Base-by-base conservation (phyloP, 2,329 filamentous ascomycete species). In the Exophiala spinifera region DNA sequence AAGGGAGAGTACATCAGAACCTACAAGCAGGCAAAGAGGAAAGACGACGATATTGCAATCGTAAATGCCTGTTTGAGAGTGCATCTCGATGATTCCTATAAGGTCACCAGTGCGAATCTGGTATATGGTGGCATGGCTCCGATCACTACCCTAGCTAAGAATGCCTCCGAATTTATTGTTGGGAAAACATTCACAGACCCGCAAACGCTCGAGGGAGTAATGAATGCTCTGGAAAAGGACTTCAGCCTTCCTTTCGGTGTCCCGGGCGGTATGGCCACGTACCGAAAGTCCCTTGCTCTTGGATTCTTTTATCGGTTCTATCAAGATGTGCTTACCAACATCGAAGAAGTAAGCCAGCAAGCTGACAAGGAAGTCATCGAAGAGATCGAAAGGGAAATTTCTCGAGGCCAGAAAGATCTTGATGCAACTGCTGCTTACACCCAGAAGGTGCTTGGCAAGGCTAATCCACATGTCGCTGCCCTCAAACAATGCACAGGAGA, bases 221-320 rank as follows among this genome's bases (percentile, higher is more conserved):
- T 97, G 89, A 87, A 84, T 63, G 88, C 89, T 0, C 76, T 99
- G n/a, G 91, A 90, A 60, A 78, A 82, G 48, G 94, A 97, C 66
- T 99, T 99, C 66, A 83, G 95, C 67, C 78, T 99, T 25, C 79
- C 83, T 3, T 97, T 95, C 65, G 86, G 91, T 49, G 94, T 99
- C 0, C 94, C 92, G 0, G 94, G 94, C 61, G 94, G 94, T 34
- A 99, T 99, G 94, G 92, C 94, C 0, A 95, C 91, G 1, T 99
- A 97, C 67, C 80, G 94, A 23, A 95, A 94, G 69, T 89, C 91
- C 1, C 76, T 99, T 7, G 92, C 94, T 0, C 76, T 97, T 49
- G 86, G 91, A 2, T 95, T 99, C 78, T 97, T 97, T 73, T 97
- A 97, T 72, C 86, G 91, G 36, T 99, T 96, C 72, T 97, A 96